Base-by-base conservation (phyloP, 1,284 basidiomycete species). In the Meira miltonrushii region DNA sequence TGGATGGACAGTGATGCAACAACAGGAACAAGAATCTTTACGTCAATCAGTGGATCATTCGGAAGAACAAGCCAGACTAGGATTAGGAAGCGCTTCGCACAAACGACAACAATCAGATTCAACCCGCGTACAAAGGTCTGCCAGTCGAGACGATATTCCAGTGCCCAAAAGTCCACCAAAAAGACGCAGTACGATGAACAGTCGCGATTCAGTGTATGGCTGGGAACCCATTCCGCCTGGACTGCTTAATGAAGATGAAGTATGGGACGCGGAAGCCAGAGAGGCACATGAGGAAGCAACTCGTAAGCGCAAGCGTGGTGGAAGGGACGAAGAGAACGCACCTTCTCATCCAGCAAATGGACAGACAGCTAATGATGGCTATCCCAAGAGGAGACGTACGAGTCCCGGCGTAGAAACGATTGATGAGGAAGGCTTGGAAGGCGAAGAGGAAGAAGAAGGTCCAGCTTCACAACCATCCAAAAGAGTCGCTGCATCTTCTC, bases 161-260 rank as follows among this genome's bases (percentile, higher is more conserved):
- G 50, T 39, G 23, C 43, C 39, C n/a, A 51, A 37, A 37, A 43
- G 47, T 12, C 70, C 66, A 38, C 71, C 69, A 7, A 94, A 92
- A 80, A 85, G 90, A 61, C 83, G 93, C 62, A 73, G 62, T 51
- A 97, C 94, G 57, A 95, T 98, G 92, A 98, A 97, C 79, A 93
- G 90, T 73, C 83, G 93, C 59, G 93, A 95, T 75, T 89, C 92
- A 7, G 90, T 88, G 2, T 95, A 94, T 77, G 92, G 95, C 74
- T 78, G 75, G 75, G 90, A 93, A 78, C 88, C 87, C 63, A 80
- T 83, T 48, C 80, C 81, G 12, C 67, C 74, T 1, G 69, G 68
- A 33, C 66, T 72, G 28, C 68, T 75, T n/a, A 68, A 68, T 28
- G 70, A 72, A 23, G 68, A 68, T 50, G 75, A 74, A 15, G 66